Conservation (phyloP, 805 yeast genomes). For the Candida ulmi region DNA sequence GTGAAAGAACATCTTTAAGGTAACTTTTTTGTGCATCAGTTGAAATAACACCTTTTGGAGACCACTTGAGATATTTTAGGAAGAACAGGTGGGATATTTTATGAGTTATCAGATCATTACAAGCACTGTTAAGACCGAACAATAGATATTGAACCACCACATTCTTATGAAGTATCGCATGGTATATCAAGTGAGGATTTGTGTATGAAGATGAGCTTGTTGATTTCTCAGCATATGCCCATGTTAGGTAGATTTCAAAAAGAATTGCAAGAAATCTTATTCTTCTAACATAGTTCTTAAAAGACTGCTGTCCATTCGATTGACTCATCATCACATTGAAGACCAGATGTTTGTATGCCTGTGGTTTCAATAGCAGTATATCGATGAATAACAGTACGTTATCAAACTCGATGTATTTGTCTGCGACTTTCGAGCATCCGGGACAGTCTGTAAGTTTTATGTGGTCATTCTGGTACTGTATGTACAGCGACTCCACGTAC, state of each 20-base stretch:
- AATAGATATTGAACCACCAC: conserved; percentile 48
- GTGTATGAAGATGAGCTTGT: conserved; percentile 17
- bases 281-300: conserved; percentile 29
- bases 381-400: conserved; percentile 80
- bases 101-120: conserved; percentile 40
- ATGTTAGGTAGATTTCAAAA: conserved; percentile 83
- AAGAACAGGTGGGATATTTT: conserved; percentile 27
- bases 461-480: conserved; percentile 68
- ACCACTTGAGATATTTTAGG: conserved; percentile 24
- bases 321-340: conserved; percentile 49
- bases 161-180: conserved; percentile 26
- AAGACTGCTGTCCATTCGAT: conserved; percentile 1
- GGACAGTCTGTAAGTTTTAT: conserved; percentile 76
- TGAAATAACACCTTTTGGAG: conserved; percentile 8
- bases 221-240: conserved; percentile 85
- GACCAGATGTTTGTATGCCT: conserved; percentile 82
- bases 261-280: conserved; percentile 58
- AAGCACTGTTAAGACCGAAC: conserved; percentile 47
- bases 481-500: conserved; percentile 60
- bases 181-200: conserved; percentile 23
- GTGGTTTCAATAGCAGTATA: conserved; percentile 75
- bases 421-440: conserved; percentile 69
- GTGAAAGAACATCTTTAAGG: conserved; percentile 43
- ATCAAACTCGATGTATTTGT: conserved; percentile 88
- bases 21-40: conserved; percentile 8